Conservation (phyloP, 192 early-diverging fungal genomes). For the Coemansia brasiliensis region DNA sequence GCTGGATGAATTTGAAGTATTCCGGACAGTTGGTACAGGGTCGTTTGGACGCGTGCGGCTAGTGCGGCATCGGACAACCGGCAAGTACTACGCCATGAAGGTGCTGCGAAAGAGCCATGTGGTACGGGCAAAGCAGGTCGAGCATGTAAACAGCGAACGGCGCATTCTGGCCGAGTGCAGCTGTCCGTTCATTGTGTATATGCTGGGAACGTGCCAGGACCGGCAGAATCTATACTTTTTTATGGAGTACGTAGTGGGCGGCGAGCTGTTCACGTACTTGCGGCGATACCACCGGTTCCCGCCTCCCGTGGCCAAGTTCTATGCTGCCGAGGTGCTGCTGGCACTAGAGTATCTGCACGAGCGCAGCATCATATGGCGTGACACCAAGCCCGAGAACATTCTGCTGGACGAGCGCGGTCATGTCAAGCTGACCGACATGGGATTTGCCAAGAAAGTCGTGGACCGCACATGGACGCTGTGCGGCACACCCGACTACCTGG, state of each 20-base stretch:
- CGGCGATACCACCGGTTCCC: constrained; percentile 81
- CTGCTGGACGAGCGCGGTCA: constrained; percentile 73
- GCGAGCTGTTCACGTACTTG: constrained; percentile 82
- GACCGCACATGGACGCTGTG: constrained; percentile 85
- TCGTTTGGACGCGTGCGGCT: constrained; percentile 97
- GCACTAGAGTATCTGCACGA: constrained; percentile 87
- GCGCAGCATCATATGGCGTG: constrained; percentile 88
- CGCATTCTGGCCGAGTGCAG: constrained; percentile 83
- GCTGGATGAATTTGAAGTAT: constrained; percentile 79
- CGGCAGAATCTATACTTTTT: constrained; percentile 89
- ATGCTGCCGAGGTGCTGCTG: constrained; percentile 83
- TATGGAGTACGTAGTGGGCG: constrained; percentile 94
- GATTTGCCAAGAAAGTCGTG: constrained; percentile 80
- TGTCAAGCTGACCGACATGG: constrained; percentile 87
- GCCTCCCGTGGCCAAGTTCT: constrained; percentile 84
- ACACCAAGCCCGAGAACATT: constrained; percentile 89
- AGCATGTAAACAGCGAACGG: constrained; percentile 98
- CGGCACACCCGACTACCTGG: constrained; percentile 83
- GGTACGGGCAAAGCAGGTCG: constrained; percentile 92
- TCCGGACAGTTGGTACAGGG: constrained; percentile 91
- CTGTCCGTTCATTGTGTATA: constrained; percentile 88
- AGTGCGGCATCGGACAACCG: constrained; percentile 74
- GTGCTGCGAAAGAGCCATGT: constrained; percentile 92
- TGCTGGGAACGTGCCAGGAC: constrained; percentile 96
- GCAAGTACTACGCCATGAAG: constrained; percentile 95